Evolutionary conservation across 495 filamentous ascomycete species (phyloP).

Genomic region (Tuber umbilicatum): DNA sequence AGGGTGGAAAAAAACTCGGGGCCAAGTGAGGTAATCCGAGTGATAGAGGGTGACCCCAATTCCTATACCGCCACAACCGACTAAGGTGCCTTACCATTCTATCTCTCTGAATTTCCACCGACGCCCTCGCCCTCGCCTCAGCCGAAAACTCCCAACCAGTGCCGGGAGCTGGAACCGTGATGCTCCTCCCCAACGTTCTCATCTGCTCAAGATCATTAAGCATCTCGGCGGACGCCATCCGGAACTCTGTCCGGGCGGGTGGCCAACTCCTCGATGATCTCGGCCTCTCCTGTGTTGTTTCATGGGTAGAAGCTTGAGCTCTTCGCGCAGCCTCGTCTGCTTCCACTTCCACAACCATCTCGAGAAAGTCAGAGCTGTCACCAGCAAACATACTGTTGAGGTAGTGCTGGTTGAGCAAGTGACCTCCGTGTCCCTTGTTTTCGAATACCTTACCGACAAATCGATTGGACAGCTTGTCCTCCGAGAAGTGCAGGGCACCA

Average conservation of each 20-base stretch:
- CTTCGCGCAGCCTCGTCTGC: not conserved
- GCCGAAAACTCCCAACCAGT: not conserved
- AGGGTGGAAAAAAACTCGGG: too few relatives aligned
- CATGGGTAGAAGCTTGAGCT: not conserved
- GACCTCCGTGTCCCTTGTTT: constrained; percentile 56
- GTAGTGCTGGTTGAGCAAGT: constrained; percentile 76
- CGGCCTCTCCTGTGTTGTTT: not conserved
- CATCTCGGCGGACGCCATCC: not conserved
- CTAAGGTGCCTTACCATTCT: constrained; percentile 60
- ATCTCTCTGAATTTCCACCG: constrained; percentile 4
- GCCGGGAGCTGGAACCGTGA: not conserved
- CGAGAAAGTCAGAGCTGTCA: constrained; percentile 54
- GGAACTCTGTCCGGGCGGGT: not conserved
- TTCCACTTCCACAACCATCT: constrained; percentile 46
- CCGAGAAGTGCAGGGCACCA: constrained; percentile 65
- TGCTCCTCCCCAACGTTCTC: not conserved
- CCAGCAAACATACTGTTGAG: constrained; percentile 69
- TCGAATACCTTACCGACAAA: constrained; percentile 73
- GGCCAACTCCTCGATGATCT: not conserved
- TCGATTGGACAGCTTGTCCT: constrained; percentile 48
- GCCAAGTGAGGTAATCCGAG: too few relatives aligned
- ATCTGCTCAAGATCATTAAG: not conserved
- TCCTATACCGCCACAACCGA: constrained; percentile 65
- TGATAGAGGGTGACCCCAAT: too few relatives aligned
- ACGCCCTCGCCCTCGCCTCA: not conserved